Evolutionary conservation across 208 protist genomes (phyloP).

Genomic region (Crithidia brevicula): DNA sequence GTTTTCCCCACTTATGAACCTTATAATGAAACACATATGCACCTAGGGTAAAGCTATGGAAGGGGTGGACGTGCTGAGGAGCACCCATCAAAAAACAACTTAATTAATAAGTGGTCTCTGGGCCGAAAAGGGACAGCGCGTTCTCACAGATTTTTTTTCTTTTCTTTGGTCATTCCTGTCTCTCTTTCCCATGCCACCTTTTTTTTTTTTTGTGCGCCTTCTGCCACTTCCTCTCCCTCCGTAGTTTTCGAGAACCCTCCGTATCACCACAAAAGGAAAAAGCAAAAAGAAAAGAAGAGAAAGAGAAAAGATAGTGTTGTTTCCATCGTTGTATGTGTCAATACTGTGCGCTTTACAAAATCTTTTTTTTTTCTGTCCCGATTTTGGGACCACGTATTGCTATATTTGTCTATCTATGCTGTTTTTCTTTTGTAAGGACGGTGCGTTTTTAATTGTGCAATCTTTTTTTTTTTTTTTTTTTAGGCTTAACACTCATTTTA

Average conservation of each 20-base stretch:
- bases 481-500: not conserved
- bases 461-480: conserved; percentile 17
- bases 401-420: conserved; percentile 22
- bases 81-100: conserved; percentile 10
- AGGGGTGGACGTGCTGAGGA: too few relatives aligned
- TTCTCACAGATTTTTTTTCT: too few relatives aligned
- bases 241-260: not conserved
- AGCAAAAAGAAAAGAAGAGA: not conserved
- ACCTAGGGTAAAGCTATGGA: too few relatives aligned
- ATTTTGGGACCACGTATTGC: too few relatives aligned
- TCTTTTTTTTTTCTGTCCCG: not conserved
- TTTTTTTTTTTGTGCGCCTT: conserved; percentile 19
- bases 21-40: not conserved
- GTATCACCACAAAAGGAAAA: not conserved
- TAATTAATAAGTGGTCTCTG: too few relatives aligned
- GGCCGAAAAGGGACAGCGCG: too few relatives aligned
- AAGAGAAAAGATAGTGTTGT: conserved; percentile 3
- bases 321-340: conserved; percentile 2
- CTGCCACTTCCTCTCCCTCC: not conserved
- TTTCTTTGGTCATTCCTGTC: too few relatives aligned
- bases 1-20: not conserved
- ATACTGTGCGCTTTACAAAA: not conserved
- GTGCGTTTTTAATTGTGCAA: conserved; percentile 4
- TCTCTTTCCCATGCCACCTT: too few relatives aligned
- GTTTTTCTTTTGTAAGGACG: conserved; percentile 14